A percentile compares a stretch with the other conserved stretches of the same genome.
Conservation (phyloP, 345 rosid species). For the Stellera chamaejasme region DNA sequence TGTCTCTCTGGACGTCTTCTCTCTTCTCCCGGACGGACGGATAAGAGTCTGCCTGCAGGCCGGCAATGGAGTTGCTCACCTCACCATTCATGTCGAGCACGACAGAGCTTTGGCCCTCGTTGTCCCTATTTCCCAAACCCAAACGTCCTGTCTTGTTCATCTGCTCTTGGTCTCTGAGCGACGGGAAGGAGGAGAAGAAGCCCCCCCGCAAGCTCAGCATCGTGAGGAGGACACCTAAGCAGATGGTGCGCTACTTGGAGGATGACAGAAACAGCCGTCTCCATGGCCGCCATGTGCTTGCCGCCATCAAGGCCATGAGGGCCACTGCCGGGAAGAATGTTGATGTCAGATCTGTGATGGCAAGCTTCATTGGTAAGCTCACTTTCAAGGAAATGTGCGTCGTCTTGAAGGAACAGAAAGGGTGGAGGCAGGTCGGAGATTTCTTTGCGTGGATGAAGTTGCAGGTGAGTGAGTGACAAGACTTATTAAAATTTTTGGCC, state of each 20-base stretch:
- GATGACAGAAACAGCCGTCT: constrained; percentile 71
- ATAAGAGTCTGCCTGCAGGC: no score
- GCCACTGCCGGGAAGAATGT: constrained; percentile 33
- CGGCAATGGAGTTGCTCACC: constrained; percentile 25
- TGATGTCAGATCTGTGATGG: constrained; percentile 64
- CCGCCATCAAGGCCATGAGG: constrained; percentile 74
- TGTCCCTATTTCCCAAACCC: constrained; percentile 14
- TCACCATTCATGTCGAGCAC: constrained; percentile 32
- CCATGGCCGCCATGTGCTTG: constrained; percentile 79
- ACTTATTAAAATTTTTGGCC: neutral
- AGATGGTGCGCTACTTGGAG: constrained; percentile 75
- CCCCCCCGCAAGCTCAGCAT: no score
- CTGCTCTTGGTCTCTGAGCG: constrained; percentile 72
- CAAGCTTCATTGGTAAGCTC: constrained; percentile 71
- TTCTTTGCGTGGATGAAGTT: constrained; percentile 93
- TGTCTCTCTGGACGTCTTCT: no score
- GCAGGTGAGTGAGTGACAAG: constrained; percentile 48
- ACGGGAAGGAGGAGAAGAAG: constrained; percentile 24
- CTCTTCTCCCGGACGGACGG: no score
- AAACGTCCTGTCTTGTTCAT: constrained; percentile 23
- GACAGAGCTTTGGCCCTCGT: constrained; percentile 18
- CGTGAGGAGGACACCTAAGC: constrained; percentile 66
- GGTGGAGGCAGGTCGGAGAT: constrained; percentile 77
- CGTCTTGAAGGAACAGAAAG: constrained; percentile 76
- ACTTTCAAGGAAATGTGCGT: constrained; percentile 88